phyloP scores from a whole-genome alignment of 1,139 yeast species.

The Meyerozyma sp. region DNA sequence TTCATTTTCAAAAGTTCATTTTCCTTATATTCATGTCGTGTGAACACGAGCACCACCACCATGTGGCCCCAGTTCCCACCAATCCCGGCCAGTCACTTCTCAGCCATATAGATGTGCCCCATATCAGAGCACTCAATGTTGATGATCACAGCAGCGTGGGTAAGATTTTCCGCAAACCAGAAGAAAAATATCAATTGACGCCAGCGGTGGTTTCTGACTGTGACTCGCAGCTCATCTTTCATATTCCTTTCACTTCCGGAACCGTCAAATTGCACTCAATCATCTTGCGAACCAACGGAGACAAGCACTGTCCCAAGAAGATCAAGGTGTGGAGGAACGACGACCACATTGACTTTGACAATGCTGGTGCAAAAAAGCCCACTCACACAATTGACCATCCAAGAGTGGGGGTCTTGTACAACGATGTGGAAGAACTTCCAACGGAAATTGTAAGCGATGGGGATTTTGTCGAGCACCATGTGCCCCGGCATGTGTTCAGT shows the following conservation, averaged over 20 bases:
- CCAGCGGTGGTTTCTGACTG: constrained; percentile 67
- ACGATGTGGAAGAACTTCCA: constrained; percentile 32
- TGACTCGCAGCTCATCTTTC: constrained; percentile 73
- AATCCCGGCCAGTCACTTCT: constrained; percentile 63
- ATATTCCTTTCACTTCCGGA: constrained; percentile 70
- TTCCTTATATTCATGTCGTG: constrained; percentile 37
- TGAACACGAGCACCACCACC: constrained; percentile 22
- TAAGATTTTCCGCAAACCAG: constrained; percentile 44
- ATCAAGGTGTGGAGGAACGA: constrained; percentile 73
- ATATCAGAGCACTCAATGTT: constrained; percentile 62
- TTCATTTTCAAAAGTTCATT: too few species aligned
- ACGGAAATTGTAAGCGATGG: constrained; percentile 26
- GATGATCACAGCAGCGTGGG: constrained; percentile 47
- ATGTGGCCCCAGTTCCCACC: constrained; percentile 68
- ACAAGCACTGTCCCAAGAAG: constrained; percentile 58
- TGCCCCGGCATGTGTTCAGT: constrained; percentile 72
- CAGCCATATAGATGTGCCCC: constrained; percentile 54
- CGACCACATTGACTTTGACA: constrained; percentile 65
- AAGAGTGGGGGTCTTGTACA: constrained; percentile 41
- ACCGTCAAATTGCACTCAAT: constrained; percentile 70
- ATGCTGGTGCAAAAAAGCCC: constrained; percentile 46
- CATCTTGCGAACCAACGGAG: constrained; percentile 62
- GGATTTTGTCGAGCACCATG: constrained; percentile 75
- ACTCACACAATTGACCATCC: constrained; percentile 61
- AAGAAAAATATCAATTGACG: constrained; percentile 34